Conservation (phyloP, 768 basidiomycete species). For the Cantharellus cinnabarinus region DNA sequence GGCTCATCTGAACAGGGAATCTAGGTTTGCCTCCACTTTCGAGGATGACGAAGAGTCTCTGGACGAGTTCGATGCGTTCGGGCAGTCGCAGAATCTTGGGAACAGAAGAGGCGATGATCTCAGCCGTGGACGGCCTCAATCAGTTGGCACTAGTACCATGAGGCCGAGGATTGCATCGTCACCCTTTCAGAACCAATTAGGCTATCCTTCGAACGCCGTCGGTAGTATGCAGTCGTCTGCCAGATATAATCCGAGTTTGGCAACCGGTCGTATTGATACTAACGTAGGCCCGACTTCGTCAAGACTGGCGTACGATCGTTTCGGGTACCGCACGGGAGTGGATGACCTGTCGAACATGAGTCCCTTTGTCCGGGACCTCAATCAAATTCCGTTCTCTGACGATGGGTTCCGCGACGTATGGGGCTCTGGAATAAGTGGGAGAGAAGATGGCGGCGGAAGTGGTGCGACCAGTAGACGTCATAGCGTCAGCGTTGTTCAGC, state of each 20-base stretch:
- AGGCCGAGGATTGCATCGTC: neutral
- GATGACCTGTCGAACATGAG: conserved; percentile 55
- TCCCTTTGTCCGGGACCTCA: conserved; percentile 70
- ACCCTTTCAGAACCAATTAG: neutral
- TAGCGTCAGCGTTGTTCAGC: conserved; percentile 68
- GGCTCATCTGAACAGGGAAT: conserved; percentile 28
- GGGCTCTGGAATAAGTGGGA: conserved; percentile 29
- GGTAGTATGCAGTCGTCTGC: neutral
- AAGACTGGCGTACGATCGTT: neutral
- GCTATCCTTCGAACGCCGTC: neutral
- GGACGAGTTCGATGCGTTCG: conserved; percentile 32
- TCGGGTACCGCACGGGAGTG: neutral
- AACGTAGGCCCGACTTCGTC: neutral
- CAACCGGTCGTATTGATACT: neutral
- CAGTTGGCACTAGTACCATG: conserved; percentile 30
- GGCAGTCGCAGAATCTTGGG: neutral
- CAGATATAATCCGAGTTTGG: neutral
- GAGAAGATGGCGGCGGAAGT: conserved; percentile 30
- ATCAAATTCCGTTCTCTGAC: conserved; percentile 56
- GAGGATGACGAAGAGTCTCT: conserved; percentile 35
- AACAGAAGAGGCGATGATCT: conserved; percentile 30
- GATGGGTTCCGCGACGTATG: conserved; percentile 55
- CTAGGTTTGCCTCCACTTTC: conserved; percentile 51
- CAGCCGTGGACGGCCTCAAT: conserved; percentile 58
- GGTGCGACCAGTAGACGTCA: conserved; percentile 69